Percentiles rank a stretch among this genome's conserved stretches.
phyloP scores from a whole-genome alignment of 1,139 yeast genomes.

The Sugiyamaella sp. region DNA sequence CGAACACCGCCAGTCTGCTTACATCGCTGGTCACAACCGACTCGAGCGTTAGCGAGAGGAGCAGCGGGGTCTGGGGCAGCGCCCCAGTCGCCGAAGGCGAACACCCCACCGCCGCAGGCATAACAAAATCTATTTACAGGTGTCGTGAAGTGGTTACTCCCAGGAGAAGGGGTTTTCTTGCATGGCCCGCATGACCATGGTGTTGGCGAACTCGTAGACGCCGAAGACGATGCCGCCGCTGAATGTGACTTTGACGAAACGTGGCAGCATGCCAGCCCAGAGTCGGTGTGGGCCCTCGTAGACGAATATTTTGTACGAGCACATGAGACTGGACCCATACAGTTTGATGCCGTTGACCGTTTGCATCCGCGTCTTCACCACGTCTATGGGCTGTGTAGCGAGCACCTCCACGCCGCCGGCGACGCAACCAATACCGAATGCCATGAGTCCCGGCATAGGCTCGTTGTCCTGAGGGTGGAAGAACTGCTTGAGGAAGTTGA shows the following conservation, averaged over 20 bases:
- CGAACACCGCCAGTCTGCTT: too few species aligned
- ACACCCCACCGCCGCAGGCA: neutral
- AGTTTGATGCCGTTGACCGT: slow-evolving; percentile 62
- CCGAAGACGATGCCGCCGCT: slow-evolving; percentile 80
- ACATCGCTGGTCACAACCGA: too few species aligned
- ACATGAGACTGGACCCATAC: slow-evolving; percentile 65
- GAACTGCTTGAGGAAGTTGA: slow-evolving; percentile 70
- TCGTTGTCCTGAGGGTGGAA: slow-evolving; percentile 44
- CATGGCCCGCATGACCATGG: slow-evolving; percentile 46
- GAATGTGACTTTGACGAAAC: slow-evolving; percentile 75
- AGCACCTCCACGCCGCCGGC: slow-evolving; percentile 70
- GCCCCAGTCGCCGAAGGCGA: neutral
- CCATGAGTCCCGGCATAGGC: slow-evolving; percentile 32
- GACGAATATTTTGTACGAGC: slow-evolving; percentile 70
- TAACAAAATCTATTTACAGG: neutral
- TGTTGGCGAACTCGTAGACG: slow-evolving; percentile 49
- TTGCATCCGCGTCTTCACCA: slow-evolving; percentile 86
- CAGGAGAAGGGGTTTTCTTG: slow-evolving; percentile 52
- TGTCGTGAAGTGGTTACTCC: neutral
- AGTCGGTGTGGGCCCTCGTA: slow-evolving; percentile 65
- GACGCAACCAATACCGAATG: slow-evolving; percentile 38
- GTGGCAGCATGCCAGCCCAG: slow-evolving; percentile 81
- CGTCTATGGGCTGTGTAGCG: slow-evolving; percentile 89
- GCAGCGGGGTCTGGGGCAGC: too few species aligned
- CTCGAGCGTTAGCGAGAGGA: too few species aligned